Evolutionary conservation across 2,329 filamentous ascomycete species (phyloP), one percentile per base, ranked within the genome.

Genomic region (Penicillium rolfsii): DNA sequence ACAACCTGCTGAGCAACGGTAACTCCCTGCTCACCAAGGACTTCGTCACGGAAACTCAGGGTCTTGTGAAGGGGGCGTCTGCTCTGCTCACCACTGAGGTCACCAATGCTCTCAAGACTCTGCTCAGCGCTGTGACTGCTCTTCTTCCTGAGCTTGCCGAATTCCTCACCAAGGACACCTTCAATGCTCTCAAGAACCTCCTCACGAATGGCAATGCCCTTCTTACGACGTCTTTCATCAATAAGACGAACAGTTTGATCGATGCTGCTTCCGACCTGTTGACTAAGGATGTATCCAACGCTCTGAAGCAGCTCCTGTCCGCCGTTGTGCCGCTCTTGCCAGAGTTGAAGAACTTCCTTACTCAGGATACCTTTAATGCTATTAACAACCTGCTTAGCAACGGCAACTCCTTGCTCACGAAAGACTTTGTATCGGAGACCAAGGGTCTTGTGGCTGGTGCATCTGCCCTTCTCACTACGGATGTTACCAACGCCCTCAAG

Each of bases 291-390:
- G 63, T 62, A 1, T 41, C 60, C 49, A 63, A 62, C 22, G 54
- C 58, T 11, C 63, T 70, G 40, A 72, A 74, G 63, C 61, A 33
- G 4, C 61, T 70, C 7, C 55, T 70, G 9, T 49, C 40, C 52
- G 58, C 63, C 36, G 28, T 68, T 11, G 46, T 61, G 8, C 53
- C 60, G 33, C 43, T 70, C 7, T 49, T 70, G 26, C 68, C 68
- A 3, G 53, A 67, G 52, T 50, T 70, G 43, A 65, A 69, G 57
- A 35, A 26, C n/a, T 65, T 65, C 55, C 63, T 70, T 5, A 70
- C 67, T 59, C 52, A 65, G 43, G 50, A 53, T 19, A 68, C 64
- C 9, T 64, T 70, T 53, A 45, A 61, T 46, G 61, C 62, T 36
- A 61, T 70, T 6, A 54, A 56, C 14, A 61, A 55, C 16, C 50